Base-by-base conservation (phyloP, 1,284 basidiomycete species). In the Ceratobasidium sp. region DNA sequence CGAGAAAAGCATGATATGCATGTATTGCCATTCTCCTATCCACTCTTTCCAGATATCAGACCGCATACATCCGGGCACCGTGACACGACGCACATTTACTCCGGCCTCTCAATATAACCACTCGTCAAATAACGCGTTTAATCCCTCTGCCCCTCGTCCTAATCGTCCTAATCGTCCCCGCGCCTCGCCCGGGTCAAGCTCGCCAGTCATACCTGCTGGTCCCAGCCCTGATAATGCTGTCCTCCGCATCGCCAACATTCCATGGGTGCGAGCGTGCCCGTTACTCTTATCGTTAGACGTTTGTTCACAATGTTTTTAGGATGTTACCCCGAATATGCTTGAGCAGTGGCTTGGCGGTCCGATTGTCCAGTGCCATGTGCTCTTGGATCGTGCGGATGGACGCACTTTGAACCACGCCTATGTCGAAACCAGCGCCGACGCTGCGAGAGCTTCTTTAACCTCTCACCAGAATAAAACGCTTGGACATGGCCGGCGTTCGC, bases 341-440 rank as follows among this genome's bases (percentile, higher is more conserved):
- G 81, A 81, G 8, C 81, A 84, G 4, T 93, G 92, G 89, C 82
- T 93, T 68, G 88, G 74, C 19, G 75, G 90, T 74, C 89, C 90
- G 16, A 83, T 91, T 19, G 84, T 87, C 62, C 86, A 87, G 59
- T 90, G 89, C 6, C 90, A 93, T 79, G 90, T 93, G 39, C 85
- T 94, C 19, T 85, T 94, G 63, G 92, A 94, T 78, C 84, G 86
- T 49, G 89, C 90, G 78, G 75, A 76, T 34, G 92, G 92, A 51
- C 93, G 93, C 81, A 94, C 92, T 0, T 84, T 90, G 71, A 92
- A 89, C 76, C 92, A 94, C 81, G 92, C 92, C 1, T 94, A 89
- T 77, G 89, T 90, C 16, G 92, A 94, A 80, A 87, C 92, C 77
- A 82, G 83, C 22, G 84, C 86, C 74, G 85, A 88, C 39, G 85